phyloP scores from a whole-genome alignment of 2,329 filamentous ascomycete genomes.

The Ophiocordyceps camponoti-leonardi region DNA sequence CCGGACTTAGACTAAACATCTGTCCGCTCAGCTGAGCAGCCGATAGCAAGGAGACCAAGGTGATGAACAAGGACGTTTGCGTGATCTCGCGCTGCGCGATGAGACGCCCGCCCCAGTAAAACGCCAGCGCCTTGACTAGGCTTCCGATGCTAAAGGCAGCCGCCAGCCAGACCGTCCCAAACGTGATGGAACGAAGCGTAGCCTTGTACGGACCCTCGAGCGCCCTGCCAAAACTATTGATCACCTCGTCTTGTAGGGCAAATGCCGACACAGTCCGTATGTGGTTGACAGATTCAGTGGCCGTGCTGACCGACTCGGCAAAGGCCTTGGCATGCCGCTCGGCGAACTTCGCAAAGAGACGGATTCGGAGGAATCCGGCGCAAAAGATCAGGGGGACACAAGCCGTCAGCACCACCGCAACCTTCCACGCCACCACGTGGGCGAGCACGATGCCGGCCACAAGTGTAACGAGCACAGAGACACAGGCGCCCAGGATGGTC shows the following conservation, averaged over 20 bases:
- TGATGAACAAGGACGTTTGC: constrained; percentile 57
- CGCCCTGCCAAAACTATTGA: constrained; percentile 33
- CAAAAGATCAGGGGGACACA: constrained; percentile 52
- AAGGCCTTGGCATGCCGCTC: constrained; percentile 48
- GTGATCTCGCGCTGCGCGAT: constrained; percentile 48
- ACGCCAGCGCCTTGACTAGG: constrained; percentile 57
- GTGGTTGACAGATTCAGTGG: constrained; percentile 48
- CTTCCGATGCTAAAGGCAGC: constrained; percentile 44
- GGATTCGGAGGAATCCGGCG: constrained; percentile 51
- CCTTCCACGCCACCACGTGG: constrained; percentile 59
- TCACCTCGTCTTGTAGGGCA: constrained; percentile 32
- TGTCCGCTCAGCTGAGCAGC: constrained; percentile 58
- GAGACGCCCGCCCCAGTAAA: constrained; percentile 63
- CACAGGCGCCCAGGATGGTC: constrained; percentile 51
- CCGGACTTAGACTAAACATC: constrained; percentile 58
- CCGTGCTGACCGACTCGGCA: constrained; percentile 43
- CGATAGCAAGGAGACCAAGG: constrained; percentile 53
- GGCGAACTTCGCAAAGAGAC: constrained; percentile 43
- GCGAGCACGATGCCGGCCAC: constrained; percentile 50
- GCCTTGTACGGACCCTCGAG: constrained; percentile 34
- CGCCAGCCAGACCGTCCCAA: constrained; percentile 42
- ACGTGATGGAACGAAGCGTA: constrained; percentile 29
- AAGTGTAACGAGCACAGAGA: constrained; percentile 52
- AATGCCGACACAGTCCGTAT: constrained; percentile 46
- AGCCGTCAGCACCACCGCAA: constrained; percentile 54